A percentile compares a stretch with the other conserved stretches of the same genome.
phyloP scores from a whole-genome alignment of 1,139 yeast species.

The Taiozyma onychis region DNA sequence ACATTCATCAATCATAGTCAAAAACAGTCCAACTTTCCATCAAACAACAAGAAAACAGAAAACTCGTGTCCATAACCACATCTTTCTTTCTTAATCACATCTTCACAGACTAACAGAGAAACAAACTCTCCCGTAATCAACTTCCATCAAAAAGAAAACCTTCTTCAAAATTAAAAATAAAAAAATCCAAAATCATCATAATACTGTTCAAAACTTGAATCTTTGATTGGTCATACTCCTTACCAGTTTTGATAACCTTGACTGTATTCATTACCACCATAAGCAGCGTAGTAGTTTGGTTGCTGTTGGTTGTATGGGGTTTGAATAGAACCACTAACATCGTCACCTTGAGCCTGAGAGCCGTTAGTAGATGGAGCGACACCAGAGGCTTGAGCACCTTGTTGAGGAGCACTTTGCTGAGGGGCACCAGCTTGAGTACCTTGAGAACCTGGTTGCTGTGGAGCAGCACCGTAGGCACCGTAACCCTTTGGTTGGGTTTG shows the following conservation, averaged over 20 bases:
- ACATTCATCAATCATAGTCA: neutral
- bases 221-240: slow-evolving; percentile 13
- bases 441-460: slow-evolving; percentile 8
- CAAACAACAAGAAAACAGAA: neutral
- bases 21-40: neutral
- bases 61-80: neutral
- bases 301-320: slow-evolving; percentile 9
- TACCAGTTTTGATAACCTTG: slow-evolving; percentile 6
- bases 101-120: neutral
- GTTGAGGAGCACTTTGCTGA: slow-evolving; percentile 7
- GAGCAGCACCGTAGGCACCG: slow-evolving; percentile 16
- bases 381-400: slow-evolving; percentile 6
- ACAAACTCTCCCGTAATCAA: neutral
- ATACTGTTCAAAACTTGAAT: neutral
- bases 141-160: neutral
- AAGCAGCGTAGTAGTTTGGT: slow-evolving; percentile 10
- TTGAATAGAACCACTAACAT: slow-evolving; percentile 4
- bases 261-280: slow-evolving; percentile 9
- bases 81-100: neutral
- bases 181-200: slow-evolving; percentile 1
- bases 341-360: slow-evolving; percentile 9
- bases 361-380: slow-evolving; percentile 1
- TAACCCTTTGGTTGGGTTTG: slow-evolving; percentile 21
- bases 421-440: slow-evolving; percentile 4
- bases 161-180: neutral